Evolutionary conservation across 331 rosid genomes (phyloP), one percentile per base, ranked within the genome.

Genomic region (Stylosanthes scabra): DNA sequence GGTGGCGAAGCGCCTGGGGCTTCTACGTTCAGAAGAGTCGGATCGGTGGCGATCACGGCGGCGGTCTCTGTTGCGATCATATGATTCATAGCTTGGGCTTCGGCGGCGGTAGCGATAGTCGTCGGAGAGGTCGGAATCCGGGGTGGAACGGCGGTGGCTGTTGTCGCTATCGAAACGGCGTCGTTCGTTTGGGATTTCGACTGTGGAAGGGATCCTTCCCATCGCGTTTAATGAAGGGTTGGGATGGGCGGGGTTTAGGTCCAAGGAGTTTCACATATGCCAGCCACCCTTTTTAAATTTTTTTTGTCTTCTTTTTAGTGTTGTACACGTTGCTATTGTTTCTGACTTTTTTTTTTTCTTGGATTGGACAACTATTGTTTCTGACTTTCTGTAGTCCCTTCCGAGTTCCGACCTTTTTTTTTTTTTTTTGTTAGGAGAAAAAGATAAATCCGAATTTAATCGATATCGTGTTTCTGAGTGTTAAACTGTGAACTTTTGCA

Each of bases 41-140:
- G 83, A 70, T 1, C 83, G 81, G 45, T 80, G 88, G 76, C 80
- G 79, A 40, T 80, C 87, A 74, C 74, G 79, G 51, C 46, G 50
- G 62, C 66, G 80, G 11, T 86, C 84, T 44, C 64, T 59, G 27
- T 81, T 80, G 62, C 74, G 85, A 9, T 62, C 74, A 58, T 86
- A 88, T 2, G 78, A 70, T 45, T 90, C 96, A 3, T 90, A 88
- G 80, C 78, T 90, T 42, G 97, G 98, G 82, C 96, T 93, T 15
- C 96, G 92, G 10, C 97, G 87, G 58, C 66, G 37, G 41, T 34
- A 56, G 0, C 86, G 87, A 45, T 77, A 56, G 39, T 76, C 82
- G 9, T 75, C 79, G 27, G 87, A 84, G 8, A 74, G 47, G 54
- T 85, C 90, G 3, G 90, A 80, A 37, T 88, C 86, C 9, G 87